These are phyloP conservation scores for Delphinella strobiligena DNA, from an alignment of 2,329 filamentous ascomycete genomes.

Conservation along the genomic window DNA sequence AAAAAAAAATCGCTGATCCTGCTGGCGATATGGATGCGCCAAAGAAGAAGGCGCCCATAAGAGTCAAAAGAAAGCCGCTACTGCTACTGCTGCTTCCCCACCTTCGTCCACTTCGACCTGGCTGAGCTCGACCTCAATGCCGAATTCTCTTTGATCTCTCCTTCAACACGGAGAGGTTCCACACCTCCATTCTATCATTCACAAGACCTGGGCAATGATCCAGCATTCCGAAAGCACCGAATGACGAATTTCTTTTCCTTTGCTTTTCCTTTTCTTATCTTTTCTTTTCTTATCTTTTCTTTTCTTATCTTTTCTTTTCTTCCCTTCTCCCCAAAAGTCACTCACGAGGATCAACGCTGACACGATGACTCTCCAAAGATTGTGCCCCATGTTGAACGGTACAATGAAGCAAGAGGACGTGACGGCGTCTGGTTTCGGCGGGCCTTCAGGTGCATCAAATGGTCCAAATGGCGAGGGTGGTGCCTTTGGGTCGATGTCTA, in stretches of 20 bases:
- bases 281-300: conserved; percentile 17
- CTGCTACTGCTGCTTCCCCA: no score
- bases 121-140: no score
- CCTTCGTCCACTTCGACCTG: no score
- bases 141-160: no score
- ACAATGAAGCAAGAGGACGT: conserved; percentile 35
- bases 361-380: conserved; percentile 35
- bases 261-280: conserved; percentile 9
- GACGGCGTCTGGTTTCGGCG: conserved; percentile 10
- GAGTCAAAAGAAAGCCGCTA: no score
- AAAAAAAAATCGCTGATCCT: no score
- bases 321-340: background rate
- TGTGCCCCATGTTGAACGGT: conserved; percentile 77
- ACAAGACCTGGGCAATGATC: no score
- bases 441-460: conserved; percentile 4
- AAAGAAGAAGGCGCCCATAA: no score
- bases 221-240: no score
- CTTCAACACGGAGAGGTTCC: no score
- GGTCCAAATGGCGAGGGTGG: background rate
- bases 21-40: no score
- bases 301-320: conserved; percentile 2
- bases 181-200: no score
- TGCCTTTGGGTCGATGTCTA: background rate
- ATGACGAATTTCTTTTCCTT: conserved; percentile 11
- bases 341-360: conserved; percentile 6